phyloP scores from a whole-genome alignment of 2,329 filamentous ascomycete genomes.

The Penicillium griseofulvum region DNA sequence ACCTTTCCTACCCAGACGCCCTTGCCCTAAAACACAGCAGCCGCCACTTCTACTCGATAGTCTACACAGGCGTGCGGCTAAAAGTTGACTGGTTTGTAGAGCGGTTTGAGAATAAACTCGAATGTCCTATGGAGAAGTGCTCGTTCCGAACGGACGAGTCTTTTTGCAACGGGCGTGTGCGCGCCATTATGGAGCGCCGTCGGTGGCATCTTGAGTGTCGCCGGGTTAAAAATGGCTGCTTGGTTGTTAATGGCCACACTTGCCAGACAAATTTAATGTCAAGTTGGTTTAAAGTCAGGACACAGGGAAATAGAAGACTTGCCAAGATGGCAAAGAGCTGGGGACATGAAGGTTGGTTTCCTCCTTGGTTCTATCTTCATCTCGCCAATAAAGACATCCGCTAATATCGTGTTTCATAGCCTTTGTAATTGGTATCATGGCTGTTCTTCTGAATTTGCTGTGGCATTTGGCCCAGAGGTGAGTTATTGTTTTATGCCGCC shows the following conservation, averaged over 20 bases:
- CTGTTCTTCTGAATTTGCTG: not conserved
- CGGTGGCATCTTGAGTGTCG: constrained; percentile 43
- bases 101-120: constrained; percentile 60
- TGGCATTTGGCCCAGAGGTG: not conserved
- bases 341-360: constrained; percentile 31
- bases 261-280: constrained; percentile 33
- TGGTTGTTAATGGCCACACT: constrained; percentile 37
- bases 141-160: constrained; percentile 43
- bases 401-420: not conserved
- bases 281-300: constrained; percentile 30
- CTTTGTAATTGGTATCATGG: not conserved
- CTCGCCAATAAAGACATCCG: not conserved
- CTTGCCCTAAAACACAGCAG: constrained; percentile 67
- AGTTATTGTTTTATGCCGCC: not conserved
- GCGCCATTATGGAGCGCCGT: constrained; percentile 42
- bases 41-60: constrained; percentile 61
- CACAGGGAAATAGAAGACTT: constrained; percentile 14
- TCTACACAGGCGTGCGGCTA: constrained; percentile 63
- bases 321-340: constrained; percentile 7
- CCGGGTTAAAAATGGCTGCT: constrained; percentile 31
- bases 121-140: constrained; percentile 59
- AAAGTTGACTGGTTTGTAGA: constrained; percentile 70
- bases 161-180: constrained; percentile 43
- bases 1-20: constrained; percentile 68
- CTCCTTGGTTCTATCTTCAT: not conserved